Evolutionary conservation across 352 stramenopile genomes (phyloP), one percentile per base, ranked within the genome.

Genomic region (Globisporangium polare): DNA sequence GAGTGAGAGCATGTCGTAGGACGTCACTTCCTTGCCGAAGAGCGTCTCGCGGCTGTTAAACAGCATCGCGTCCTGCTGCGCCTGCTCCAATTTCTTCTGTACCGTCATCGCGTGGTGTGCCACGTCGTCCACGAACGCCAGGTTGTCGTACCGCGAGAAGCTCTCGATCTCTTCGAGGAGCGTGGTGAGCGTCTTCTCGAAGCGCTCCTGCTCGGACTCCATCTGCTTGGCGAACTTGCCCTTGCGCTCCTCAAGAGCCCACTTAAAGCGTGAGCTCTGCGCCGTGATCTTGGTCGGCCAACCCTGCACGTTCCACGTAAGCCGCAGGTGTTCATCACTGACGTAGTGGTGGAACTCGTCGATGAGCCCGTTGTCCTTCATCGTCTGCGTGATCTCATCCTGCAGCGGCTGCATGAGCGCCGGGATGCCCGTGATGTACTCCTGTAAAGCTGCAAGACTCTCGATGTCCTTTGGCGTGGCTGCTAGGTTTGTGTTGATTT

Each of bases 41-140:
- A 98, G 69, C 7, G 71, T 82, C 57, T 98, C 95, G 4, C 95
- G 89, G 20, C 78, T 95, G 67, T 98, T 98, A 65, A 98, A 98
- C 1, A 97, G 55, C 33, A 87, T 77, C 5, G 93, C 89, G 53
- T 98, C 89, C 66, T 97, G 84, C 49, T 96, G 86, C 1, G 87
- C 89, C 65, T 97, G 76, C 42, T 95, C 83, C 15, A 98, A 67
- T 24, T 96, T 90, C 39, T 86, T 86, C 53, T 97, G 84, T 2
- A 98, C 76, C 2, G 83, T 77, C 67, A 90, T 79, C 7, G 92
- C 88, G 49, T 96, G 87, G 37, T 95, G 79, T 0, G 83, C 83
- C 22, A 97, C 86, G 41, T 96, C 86, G 26, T 97, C 83, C 3
- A 97, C 84, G 47, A 96, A 87, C 6, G 77, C 79, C 15, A 98